Conservation (phyloP, 768 basidiomycete species). For the Termitomyces sp. region DNA sequence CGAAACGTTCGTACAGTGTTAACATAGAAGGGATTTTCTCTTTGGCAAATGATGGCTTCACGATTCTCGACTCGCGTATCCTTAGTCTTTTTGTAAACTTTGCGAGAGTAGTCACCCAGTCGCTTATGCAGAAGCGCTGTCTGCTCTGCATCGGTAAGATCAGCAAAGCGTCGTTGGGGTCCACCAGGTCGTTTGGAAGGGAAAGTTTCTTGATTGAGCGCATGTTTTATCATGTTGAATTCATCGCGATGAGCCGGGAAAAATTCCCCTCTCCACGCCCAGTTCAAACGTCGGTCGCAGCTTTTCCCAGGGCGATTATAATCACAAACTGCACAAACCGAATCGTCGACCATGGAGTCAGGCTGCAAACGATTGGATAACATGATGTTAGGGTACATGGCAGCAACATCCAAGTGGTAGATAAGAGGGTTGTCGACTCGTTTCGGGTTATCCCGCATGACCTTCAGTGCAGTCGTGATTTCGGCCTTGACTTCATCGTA, state of each 20-base stretch:
- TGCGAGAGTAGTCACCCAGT: conserved; percentile 96
- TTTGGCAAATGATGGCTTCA: conserved; percentile 94
- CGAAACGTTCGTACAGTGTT: conserved; percentile 97
- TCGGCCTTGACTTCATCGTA: conserved; percentile 88
- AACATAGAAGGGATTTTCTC: conserved; percentile 98
- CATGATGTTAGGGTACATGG: conserved; percentile 99
- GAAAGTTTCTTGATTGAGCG: conserved; percentile 91
- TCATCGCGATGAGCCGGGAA: conserved; percentile 98
- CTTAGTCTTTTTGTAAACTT: conserved; percentile 98
- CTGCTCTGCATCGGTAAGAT: conserved; percentile 83
- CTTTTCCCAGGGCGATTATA: conserved; percentile 95
- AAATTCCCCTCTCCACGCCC: conserved; percentile 99
- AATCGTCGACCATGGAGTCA: conserved; percentile 95
- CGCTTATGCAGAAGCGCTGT: conserved; percentile 93
- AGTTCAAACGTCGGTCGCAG: conserved; percentile 90
- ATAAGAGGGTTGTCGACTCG: conserved; percentile 92
- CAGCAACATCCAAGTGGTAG: conserved; percentile 98
- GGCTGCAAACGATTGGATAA: conserved; percentile 98
- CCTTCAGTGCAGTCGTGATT: conserved; percentile 75
- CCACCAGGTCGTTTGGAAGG: conserved; percentile 75
- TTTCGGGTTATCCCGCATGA: conserved; percentile 88
- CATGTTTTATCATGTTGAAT: conserved; percentile 98
- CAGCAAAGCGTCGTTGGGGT: conserved; percentile 76
- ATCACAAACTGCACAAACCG: conserved; percentile 96
- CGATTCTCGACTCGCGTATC: conserved; percentile 94